Base-by-base conservation (phyloP, 2,329 filamentous ascomycete genomes). In the Niveomyces coronatus region DNA sequence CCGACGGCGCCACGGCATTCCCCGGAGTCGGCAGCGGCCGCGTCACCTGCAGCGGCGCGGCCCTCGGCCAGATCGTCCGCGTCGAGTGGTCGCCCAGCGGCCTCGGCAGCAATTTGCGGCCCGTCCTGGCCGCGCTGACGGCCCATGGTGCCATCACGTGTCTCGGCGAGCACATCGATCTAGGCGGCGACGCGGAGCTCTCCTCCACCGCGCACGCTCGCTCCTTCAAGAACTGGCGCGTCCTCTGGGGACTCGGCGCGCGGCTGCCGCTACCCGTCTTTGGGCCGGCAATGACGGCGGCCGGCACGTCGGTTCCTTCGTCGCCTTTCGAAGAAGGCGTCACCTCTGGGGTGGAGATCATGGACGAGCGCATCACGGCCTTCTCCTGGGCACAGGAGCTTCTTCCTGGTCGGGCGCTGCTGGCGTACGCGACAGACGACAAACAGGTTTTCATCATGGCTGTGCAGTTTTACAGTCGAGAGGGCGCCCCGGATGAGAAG, bases 51-150 rank as follows among this genome's bases (percentile, higher is more conserved):
- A 27, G 27, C 7, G 38, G 38, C 1, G 61, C 61, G 32, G 66
- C 68, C 4, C 59, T 77, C 47, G 74, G 71, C 44, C 72, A 77
- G 46, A 63, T 71, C 13, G 62, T 75, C 11, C 54, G 60, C 8
- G 45, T 76, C 15, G 67, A 63, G 33, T 78, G 74, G 74, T 76
- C 72, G n/a, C 72, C 73, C 0, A 56, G 55, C n/a, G 70, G 69
- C 2, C 53, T 78, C n/a, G 73, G 74, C 2, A 62, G 64, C 28
- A 74, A 75, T 47, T 51, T 63, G 7, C 62, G 74, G 1, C 64
- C 72, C 1, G 63, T 75, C 5, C 55, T 78, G 23, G 63, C 58
- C 11, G 66, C 68, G 4, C 51, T 76, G 44, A 66, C 67, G 1
- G 68, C 68, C 8, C 63, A 61, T 1, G 74, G 74, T 1, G 58